Evolutionary conservation across 2,329 filamentous ascomycete genomes (phyloP), one percentile per base, ranked within the genome.

Genomic region (Fusarium heterosporum): DNA sequence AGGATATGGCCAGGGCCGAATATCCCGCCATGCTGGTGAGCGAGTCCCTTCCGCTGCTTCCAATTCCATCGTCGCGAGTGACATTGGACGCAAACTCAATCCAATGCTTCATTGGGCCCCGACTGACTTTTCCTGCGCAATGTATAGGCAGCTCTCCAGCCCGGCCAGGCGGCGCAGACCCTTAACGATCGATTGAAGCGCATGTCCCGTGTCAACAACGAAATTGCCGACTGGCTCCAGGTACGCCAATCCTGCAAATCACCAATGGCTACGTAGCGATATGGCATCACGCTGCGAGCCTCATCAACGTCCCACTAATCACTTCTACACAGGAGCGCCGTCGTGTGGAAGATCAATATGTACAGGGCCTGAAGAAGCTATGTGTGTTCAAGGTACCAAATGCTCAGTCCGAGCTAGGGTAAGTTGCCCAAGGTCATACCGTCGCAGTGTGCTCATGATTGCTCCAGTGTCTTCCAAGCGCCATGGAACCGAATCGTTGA

Each of bases 211-310:
- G 82, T 97, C 81, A 97, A 99, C 79, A 81, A 84, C 72, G 93
- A 97, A 77, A 93, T 99, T 74, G 95, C 95, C 78, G 95, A 98
- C 81, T 99, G 95, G 93, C 86, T 99, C 65, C 91, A 95, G 90
- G 94, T 97, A 88, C 79, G 80, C 64, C 48, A 46, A 42, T 30
- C n/a, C 40, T 40, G 39, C 52, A 40, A 38, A 43, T 34, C 39
- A 30, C 28, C 68, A 69, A 64, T 55, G 45, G 36, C 54, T 54
- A 41, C 22, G 32, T 29, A 56, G 38, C 42, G 17, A 41, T 49
- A 32, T 42, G 17, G 29, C 19, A 41, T 43, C 28, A 19, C 25
- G 14, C 19, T 46, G 28, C 45, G 26, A 49, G 30, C 30, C 22
- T 19, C 25, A 8, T 38, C 36, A 16, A 43, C 40, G 32, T 29